Conservation (phyloP, 768 basidiomycete genomes). For the Phanerochaete carnosa region DNA sequence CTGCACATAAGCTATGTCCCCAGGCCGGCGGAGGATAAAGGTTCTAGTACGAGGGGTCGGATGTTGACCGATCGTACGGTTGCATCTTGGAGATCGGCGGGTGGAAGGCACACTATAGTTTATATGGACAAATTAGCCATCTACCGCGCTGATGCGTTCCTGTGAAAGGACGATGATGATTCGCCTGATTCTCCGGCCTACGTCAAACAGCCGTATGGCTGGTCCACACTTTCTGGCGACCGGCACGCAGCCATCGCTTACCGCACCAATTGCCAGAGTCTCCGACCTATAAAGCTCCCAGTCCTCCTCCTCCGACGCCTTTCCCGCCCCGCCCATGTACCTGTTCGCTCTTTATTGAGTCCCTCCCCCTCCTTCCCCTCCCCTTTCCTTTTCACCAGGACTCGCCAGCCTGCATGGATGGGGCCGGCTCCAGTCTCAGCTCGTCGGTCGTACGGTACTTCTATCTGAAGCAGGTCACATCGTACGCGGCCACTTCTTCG, state of each 20-base stretch:
- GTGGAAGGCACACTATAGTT: background rate
- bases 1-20: background rate
- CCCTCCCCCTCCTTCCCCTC: constrained; percentile 5
- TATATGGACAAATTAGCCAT: constrained; percentile 5
- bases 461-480: constrained; percentile 14
- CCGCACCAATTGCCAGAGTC: background rate
- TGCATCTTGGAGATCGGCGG: background rate
- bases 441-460: constrained; percentile 11
- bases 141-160: background rate
- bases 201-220: background rate
- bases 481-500: constrained; percentile 12
- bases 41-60: background rate
- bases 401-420: constrained; percentile 12
- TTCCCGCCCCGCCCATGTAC: constrained; percentile 2
- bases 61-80: background rate
- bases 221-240: background rate
- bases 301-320: background rate
- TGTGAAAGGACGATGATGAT: background rate
- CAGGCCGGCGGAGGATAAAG: background rate
- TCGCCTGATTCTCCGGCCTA: background rate
- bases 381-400: background rate
- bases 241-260: constrained; percentile 1
- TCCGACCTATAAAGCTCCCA: background rate
- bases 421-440: constrained; percentile 5
- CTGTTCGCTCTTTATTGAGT: constrained; percentile 1